phyloP scores from a whole-genome alignment of 1,284 basidiomycete species.

The Malassezia sympodialis region DNA sequence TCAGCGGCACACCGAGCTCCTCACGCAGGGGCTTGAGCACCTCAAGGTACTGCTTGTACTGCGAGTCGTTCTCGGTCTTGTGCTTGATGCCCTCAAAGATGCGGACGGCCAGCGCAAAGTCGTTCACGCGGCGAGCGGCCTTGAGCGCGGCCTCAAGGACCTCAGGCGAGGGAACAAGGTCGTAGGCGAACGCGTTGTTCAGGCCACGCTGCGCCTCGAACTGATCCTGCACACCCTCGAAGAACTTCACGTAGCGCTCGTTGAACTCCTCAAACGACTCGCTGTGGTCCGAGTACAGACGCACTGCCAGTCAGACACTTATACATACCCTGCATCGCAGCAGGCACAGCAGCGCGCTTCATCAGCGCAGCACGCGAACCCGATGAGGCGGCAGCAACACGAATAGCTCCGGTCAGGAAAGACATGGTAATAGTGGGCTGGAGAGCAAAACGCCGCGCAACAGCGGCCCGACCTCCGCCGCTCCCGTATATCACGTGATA shows the following conservation, averaged over 20 bases:
- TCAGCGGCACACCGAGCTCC: constrained; percentile 39
- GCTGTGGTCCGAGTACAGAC: constrained; percentile 11
- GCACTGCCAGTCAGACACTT: constrained; percentile 5
- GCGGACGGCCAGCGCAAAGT: constrained; percentile 90
- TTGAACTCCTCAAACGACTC: constrained; percentile 92
- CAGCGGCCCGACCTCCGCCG: constrained; percentile 6
- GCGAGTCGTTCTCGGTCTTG: constrained; percentile 45
- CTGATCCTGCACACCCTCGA: constrained; percentile 80
- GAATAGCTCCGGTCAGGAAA: constrained; percentile 17
- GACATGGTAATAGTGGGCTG: constrained; percentile 8
- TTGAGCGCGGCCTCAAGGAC: constrained; percentile 83
- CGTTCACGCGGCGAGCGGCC: constrained; percentile 82
- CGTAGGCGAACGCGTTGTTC: constrained; percentile 99
- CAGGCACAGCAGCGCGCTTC: constrained; percentile 13
- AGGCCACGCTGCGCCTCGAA: constrained; percentile 78
- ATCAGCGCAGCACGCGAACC: constrained; percentile 14
- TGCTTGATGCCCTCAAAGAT: constrained; percentile 60
- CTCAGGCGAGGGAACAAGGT: constrained; percentile 79
- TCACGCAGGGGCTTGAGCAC: constrained; percentile 39
- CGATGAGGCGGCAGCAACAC: constrained; percentile 18
- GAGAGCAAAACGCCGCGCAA: not conserved
- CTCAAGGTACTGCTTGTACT: constrained; percentile 47
- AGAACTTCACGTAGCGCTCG: constrained; percentile 84
- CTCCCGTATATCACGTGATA: constrained; percentile 9
- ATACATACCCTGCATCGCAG: constrained; percentile 16